Conservation (phyloP, 176 grass and related monocot species). For the Triticum turgidum region DNA sequence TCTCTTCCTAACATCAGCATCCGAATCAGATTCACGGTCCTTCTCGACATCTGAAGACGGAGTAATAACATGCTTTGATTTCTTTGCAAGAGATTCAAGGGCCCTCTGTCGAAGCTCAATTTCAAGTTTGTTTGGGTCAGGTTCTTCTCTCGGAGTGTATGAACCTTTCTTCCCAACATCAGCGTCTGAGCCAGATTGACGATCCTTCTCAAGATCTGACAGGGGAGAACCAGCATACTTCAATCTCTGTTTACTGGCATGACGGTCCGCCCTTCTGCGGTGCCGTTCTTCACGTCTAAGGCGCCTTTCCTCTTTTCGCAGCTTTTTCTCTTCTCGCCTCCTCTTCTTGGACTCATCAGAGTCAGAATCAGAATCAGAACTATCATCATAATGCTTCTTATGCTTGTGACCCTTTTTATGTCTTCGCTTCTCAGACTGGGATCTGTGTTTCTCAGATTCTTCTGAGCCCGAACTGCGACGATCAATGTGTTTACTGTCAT, state of each 20-base stretch:
- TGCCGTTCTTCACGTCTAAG: constrained; percentile 66
- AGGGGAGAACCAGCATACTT: constrained; percentile 28
- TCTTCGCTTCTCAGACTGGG: constrained; percentile 55
- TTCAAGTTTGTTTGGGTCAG: constrained; percentile 78
- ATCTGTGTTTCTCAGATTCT: constrained; percentile 47
- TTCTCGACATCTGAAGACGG: constrained; percentile 50
- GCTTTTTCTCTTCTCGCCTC: constrained; percentile 71
- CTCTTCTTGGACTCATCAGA: constrained; percentile 59
- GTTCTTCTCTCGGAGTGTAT: constrained; percentile 39
- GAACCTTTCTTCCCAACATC: constrained; percentile 45
- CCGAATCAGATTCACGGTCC: constrained; percentile 33
- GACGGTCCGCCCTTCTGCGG: constrained; percentile 56
- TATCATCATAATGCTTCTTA: constrained; percentile 59
- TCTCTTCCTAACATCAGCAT: constrained; percentile 43
- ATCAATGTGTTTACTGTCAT: constrained; percentile 26
- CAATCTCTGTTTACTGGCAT: constrained; percentile 45
- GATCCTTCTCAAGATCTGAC: constrained; percentile 55
- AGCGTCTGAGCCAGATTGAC: constrained; percentile 43
- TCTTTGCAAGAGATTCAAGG: constrained; percentile 80
- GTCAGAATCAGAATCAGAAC: constrained; percentile 57
- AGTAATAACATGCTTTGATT: constrained; percentile 34
- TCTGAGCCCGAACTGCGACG: constrained; percentile 55
- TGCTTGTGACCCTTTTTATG: constrained; percentile 65
- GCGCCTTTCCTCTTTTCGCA: constrained; percentile 84
- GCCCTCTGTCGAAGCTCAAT: constrained; percentile 84